These are phyloP conservation scores for Henningerozyma blattae DNA, from an alignment of 805 yeast species.

Conservation along the genomic window DNA sequence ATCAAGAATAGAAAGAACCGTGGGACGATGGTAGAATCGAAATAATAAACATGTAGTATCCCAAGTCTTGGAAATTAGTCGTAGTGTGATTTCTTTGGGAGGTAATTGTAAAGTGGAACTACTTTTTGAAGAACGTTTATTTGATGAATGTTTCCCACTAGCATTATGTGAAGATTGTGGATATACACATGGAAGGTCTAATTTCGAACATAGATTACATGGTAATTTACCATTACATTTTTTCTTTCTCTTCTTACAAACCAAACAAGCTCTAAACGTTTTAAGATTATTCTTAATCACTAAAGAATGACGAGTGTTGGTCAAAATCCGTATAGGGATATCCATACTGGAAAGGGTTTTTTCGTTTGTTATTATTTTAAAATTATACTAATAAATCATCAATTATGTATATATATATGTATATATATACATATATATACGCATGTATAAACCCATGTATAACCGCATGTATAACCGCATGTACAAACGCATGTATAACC, in stretches of 20 bases:
- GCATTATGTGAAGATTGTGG: not conserved
- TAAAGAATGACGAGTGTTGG: too few relatives aligned
- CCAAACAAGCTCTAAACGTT: constrained; percentile 66
- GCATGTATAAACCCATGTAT: too few relatives aligned
- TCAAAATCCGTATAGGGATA: too few relatives aligned
- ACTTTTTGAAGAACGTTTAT: not conserved
- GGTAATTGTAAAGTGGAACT: constrained; percentile 34
- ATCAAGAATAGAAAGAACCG: constrained; percentile 61
- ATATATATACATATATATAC: too few relatives aligned
- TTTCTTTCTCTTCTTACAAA: constrained; percentile 64
- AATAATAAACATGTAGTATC: constrained; percentile 75
- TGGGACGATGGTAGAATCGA: constrained; percentile 77
- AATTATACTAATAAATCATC: too few relatives aligned
- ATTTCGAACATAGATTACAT: constrained; percentile 43
- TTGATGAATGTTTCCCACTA: not conserved
- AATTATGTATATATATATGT: too few relatives aligned
- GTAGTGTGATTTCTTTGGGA: constrained; percentile 58
- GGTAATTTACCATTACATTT: constrained; percentile 74
- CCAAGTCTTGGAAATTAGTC: constrained; percentile 69
- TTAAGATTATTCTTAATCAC: constrained; percentile 41
- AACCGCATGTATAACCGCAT: too few relatives aligned
- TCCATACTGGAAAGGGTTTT: too few relatives aligned
- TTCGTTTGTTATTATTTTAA: too few relatives aligned
- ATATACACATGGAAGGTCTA: constrained; percentile 2
- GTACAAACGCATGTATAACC: too few relatives aligned